Base-by-base conservation (phyloP, 2,329 filamentous ascomycete species). In the Monascus ruber region DNA sequence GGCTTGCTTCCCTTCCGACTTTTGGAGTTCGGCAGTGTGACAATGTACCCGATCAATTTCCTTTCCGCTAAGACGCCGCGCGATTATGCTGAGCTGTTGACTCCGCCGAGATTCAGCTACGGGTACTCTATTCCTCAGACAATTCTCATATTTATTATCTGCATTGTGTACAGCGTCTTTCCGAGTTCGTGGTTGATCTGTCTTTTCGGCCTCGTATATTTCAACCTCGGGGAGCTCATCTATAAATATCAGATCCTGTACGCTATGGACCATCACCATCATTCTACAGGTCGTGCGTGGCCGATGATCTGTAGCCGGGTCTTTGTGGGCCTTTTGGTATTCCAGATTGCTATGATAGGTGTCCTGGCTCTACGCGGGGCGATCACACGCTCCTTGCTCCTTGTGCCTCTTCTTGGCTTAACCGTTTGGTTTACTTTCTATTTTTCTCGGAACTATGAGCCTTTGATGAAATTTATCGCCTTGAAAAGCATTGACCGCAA, bases 121-220 rank as follows among this genome's bases (percentile, higher is more conserved):
- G 91, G 91, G 24, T 95, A 95, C 63, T 96, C 87, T 52, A 74
- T 98, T 5, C 91, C 91, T 0, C 93, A 91, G 24, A 86, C 89
- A 0, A 76, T 98, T 41, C 75, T 98, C 7, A 79, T 96, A 10
- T 89, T 95, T 63, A 93, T 96, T 54, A 83, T 98, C 26, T 96
- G 91, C 54, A 74, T 94, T 32, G 88, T 96, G 5, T 98, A 98
- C 70, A 93, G 85, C 55, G 81, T 94, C 11, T 71, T 96, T 8
- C 79, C 78, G 1, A 74, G 75, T 36, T 91, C 88, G 0, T 93
- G 81, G 66, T 71, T 83, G 38, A 83, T 96, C 8, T 75, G 94
- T 10, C 70, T 88, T 6, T 80, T 89, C 36, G 91, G 68, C 3
- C 67, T 89, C 36, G 68, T 85, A 8, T 98, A 67, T 40, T 68